Evolutionary conservation across 805 yeast genomes (phyloP).

Genomic region (Alloascoidea africana): DNA sequence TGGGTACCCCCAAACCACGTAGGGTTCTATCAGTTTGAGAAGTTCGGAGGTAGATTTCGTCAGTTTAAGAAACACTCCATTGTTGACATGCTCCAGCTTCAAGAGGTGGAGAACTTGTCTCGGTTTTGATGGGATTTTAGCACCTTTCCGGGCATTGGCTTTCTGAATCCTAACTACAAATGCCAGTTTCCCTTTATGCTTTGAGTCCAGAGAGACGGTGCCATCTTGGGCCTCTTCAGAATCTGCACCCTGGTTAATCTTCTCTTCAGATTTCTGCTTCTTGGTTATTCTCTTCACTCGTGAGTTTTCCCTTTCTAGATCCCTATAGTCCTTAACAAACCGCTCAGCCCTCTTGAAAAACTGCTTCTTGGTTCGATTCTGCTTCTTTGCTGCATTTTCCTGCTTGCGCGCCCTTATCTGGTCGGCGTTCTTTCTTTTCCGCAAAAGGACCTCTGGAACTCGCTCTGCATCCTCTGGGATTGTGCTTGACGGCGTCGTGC

Average conservation of each 20-base stretch:
- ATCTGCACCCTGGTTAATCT: too few relatives aligned
- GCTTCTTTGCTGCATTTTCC: slow-evolving; percentile 27
- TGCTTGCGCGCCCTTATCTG: slow-evolving; percentile 40
- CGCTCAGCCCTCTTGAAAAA: slow-evolving; percentile 89
- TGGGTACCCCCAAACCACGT: slow-evolving; percentile 97
- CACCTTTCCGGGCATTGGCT: too few relatives aligned
- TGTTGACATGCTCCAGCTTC: slow-evolving; percentile 86
- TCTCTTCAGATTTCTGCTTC: too few relatives aligned
- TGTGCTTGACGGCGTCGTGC: background rate
- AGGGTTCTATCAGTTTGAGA: slow-evolving; percentile 89
- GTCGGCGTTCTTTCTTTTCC: slow-evolving; percentile 43
- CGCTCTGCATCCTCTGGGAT: background rate
- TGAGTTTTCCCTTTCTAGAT: slow-evolving; percentile 62
- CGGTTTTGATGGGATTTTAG: slow-evolving; percentile 98
- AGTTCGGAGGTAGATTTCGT: slow-evolving; percentile 93
- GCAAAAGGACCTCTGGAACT: slow-evolving; percentile 39
- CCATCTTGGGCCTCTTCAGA: too few relatives aligned
- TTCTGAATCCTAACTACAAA: slow-evolving; percentile 96
- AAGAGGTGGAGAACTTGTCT: slow-evolving; percentile 93
- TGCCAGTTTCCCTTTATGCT: slow-evolving; percentile 88
- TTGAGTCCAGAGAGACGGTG: slow-evolving; percentile 88
- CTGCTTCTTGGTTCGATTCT: slow-evolving; percentile 9
- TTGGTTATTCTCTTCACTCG: slow-evolving; percentile 34
- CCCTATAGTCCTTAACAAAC: slow-evolving; percentile 89
- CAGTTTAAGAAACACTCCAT: slow-evolving; percentile 89